phyloP scores from a whole-genome alignment of 805 yeast species.

The Saturnispora besseyi region DNA sequence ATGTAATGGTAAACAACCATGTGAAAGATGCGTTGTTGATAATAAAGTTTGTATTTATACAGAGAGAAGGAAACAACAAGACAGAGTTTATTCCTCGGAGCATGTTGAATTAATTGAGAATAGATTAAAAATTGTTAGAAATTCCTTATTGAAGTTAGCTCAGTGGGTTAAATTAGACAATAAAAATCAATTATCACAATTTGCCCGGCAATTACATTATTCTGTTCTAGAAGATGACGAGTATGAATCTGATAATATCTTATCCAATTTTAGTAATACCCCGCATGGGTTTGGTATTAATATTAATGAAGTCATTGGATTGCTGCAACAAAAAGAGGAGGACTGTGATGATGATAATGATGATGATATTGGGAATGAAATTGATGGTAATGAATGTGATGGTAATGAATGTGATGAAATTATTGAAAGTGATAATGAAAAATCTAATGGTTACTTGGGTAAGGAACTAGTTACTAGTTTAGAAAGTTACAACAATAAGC shows the following conservation, averaged over 20 bases:
- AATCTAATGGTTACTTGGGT: no score
- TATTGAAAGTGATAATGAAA: conserved; percentile 26
- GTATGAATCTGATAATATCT: not conserved
- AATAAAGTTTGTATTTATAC: conserved; percentile 53
- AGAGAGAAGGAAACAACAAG: conserved; percentile 44
- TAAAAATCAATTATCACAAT: not conserved
- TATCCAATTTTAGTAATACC: conserved; percentile 2
- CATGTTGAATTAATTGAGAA: conserved; percentile 58
- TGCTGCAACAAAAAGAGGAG: conserved; percentile 3
- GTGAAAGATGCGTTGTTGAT: conserved; percentile 45
- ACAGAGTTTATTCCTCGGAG: conserved; percentile 48
- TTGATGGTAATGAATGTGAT: conserved; percentile 13
- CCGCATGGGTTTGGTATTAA: conserved; percentile 3
- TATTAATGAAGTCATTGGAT: conserved; percentile 3
- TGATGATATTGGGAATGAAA: conserved; percentile 1
- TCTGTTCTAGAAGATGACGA: not conserved
- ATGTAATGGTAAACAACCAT: conserved; percentile 56
- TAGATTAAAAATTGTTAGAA: conserved; percentile 42
- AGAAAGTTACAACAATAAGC: not conserved
- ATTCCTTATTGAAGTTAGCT: conserved; percentile 37
- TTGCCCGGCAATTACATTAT: not conserved
- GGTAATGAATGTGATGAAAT: conserved; percentile 29
- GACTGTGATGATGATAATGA: not conserved
- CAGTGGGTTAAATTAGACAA: conserved; percentile 18
- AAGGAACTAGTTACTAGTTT: no score